These are phyloP conservation scores for Phytophthora sansomeana DNA, from an alignment of 352 stramenopile species.

Conservation along the genomic window DNA sequence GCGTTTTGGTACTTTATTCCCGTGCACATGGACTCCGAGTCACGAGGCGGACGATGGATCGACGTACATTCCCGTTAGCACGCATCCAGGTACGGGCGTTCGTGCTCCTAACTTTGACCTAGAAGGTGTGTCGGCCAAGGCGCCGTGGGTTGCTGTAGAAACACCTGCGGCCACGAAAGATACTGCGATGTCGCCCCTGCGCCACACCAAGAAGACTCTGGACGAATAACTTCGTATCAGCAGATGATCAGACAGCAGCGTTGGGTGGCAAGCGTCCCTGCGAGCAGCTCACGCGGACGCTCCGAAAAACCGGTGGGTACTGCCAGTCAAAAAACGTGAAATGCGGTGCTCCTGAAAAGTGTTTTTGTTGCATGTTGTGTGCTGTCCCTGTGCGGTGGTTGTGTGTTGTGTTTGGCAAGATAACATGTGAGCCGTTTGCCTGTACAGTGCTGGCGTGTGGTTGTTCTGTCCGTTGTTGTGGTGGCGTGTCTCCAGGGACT, in stretches of 20 bases:
- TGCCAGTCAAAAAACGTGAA: conserved; percentile 43
- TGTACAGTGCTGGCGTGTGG: conserved; percentile 23
- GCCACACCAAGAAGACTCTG: conserved; percentile 38
- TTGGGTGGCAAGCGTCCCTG: conserved; percentile 18
- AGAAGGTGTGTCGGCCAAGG: conserved; percentile 62
- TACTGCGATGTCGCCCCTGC: conserved; percentile 58
- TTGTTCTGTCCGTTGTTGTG: conserved; percentile 9
- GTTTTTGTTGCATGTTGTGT: conserved; percentile 29
- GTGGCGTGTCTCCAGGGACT: conserved; percentile 8
- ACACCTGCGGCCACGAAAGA: conserved; percentile 51
- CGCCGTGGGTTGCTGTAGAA: conserved; percentile 75
- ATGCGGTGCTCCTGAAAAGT: conserved; percentile 30
- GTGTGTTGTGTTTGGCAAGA: conserved; percentile 18
- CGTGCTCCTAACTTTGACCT: conserved; percentile 77
- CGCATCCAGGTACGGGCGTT: conserved; percentile 64
- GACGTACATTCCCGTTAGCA: conserved; percentile 66
- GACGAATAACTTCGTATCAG: conserved; percentile 29
- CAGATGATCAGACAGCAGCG: conserved; percentile 6
- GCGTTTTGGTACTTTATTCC: conserved; percentile 95
- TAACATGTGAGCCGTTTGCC: conserved; percentile 33
- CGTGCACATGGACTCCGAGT: conserved; percentile 80
- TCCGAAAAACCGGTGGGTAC: conserved; percentile 43
- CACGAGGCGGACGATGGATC: conserved; percentile 55
- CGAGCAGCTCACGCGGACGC: conserved; percentile 19
- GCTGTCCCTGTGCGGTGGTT: conserved; percentile 10